Percentiles rank a stretch among this genome's conserved stretches.
These are phyloP conservation scores for Camelina hispida DNA, from an alignment of 345 rosid species.

Conservation along the genomic window DNA sequence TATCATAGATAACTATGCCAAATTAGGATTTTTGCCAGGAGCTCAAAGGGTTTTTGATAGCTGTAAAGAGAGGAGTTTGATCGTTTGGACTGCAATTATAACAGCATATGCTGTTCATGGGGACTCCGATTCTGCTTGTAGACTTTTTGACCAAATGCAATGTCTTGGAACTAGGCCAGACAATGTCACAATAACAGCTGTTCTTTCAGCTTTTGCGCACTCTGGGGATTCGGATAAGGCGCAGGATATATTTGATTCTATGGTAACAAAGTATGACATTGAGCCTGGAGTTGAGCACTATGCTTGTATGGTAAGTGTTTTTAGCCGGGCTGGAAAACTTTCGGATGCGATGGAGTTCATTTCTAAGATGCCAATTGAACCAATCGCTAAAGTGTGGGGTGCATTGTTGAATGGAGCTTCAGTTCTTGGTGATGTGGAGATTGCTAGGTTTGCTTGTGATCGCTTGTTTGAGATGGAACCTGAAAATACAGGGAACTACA, in stretches of 20 bases:
- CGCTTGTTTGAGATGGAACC: conserved; percentile 75
- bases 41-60: conserved; percentile 65
- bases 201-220: conserved; percentile 81
- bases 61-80: conserved; percentile 61
- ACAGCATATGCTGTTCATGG: conserved; percentile 81
- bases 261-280: conserved; percentile 52
- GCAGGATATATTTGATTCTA: conserved; percentile 57
- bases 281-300: conserved; percentile 77
- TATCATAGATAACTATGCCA: conserved; percentile 72
- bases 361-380: conserved; percentile 67
- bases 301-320: conserved; percentile 81
- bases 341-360: conserved; percentile 75
- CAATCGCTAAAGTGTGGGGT: conserved; percentile 85
- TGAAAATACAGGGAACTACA: conserved; percentile 73
- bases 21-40: conserved; percentile 65
- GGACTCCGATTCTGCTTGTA: conserved; percentile 58
- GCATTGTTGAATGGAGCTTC: conserved; percentile 85
- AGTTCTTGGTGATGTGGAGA: conserved; percentile 66
- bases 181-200: conserved; percentile 70
- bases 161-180: conserved; percentile 63
- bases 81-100: conserved; percentile 86
- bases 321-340: conserved; percentile 76
- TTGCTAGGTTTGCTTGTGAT: conserved; percentile 64
- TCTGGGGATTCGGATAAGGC: conserved; percentile 68
- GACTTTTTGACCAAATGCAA: conserved; percentile 65